phyloP scores from a whole-genome alignment of 2,329 filamentous ascomycete genomes.

The Aspergillus pseudotamarii region DNA sequence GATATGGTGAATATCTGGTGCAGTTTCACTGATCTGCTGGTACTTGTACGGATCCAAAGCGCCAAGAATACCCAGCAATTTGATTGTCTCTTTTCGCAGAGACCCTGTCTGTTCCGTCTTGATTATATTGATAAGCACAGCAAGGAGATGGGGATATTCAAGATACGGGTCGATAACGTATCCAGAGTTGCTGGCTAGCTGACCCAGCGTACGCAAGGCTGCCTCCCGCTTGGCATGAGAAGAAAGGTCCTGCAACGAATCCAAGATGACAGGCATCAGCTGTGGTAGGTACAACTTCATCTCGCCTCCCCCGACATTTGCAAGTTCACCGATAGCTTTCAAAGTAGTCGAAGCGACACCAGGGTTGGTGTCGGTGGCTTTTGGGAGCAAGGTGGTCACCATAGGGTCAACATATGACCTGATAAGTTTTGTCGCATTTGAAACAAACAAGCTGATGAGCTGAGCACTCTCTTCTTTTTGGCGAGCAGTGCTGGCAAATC shows the following conservation, averaged over 20 bases:
- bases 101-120: slow-evolving; percentile 86
- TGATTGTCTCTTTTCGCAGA: slow-evolving; percentile 90
- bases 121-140: slow-evolving; percentile 90
- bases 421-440: slow-evolving; percentile 89
- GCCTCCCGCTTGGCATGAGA: slow-evolving; percentile 89
- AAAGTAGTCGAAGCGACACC: slow-evolving; percentile 94
- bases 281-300: slow-evolving; percentile 90
- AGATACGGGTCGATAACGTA: slow-evolving; percentile 97
- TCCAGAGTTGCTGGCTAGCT: slow-evolving; percentile 91
- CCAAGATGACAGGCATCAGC: slow-evolving; percentile 93
- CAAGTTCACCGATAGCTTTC: slow-evolving; percentile 90
- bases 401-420: slow-evolving; percentile 97
- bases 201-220: slow-evolving; percentile 84
- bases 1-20: slow-evolving; percentile 75
- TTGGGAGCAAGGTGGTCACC: slow-evolving; percentile 90
- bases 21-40: slow-evolving; percentile 86
- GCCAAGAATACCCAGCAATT: slow-evolving; percentile 91
- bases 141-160: slow-evolving; percentile 90
- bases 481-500: slow-evolving; percentile 89
- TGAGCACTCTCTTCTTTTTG: slow-evolving; percentile 97
- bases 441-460: slow-evolving; percentile 86
- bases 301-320: slow-evolving; percentile 88
- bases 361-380: slow-evolving; percentile 80
- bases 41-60: slow-evolving; percentile 96
- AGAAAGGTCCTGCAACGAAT: slow-evolving; percentile 90